Evolutionary conservation across 768 basidiomycete species (phyloP).

Genomic region (Phylloporus arenicola): DNA sequence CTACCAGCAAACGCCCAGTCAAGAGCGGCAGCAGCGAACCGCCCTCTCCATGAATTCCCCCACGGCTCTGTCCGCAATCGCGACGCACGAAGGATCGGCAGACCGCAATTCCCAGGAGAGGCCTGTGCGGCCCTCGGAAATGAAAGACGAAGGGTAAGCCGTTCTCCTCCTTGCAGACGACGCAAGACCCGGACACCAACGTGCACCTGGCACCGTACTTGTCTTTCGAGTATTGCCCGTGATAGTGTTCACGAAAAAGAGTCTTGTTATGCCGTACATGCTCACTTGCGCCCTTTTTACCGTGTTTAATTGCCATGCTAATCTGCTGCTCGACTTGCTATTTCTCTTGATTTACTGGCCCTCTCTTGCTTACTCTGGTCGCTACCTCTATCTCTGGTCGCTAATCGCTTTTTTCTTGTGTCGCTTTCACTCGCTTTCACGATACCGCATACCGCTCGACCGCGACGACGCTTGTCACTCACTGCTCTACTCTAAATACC

Average conservation of each 20-base stretch:
- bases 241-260: conserved; percentile 22
- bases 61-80: conserved; percentile 27
- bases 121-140: conserved; percentile 62
- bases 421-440: conserved; percentile 21
- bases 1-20: conserved; percentile 61
- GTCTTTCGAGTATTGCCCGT: conserved; percentile 13
- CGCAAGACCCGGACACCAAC: conserved; percentile 1
- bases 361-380: conserved; percentile 28
- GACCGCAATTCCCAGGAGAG: conserved; percentile 38
- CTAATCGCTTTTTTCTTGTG: conserved; percentile 29
- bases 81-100: conserved; percentile 33
- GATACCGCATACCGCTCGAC: conserved; percentile 35
- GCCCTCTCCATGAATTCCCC: conserved; percentile 22
- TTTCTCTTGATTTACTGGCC: conserved; percentile 23
- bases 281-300: conserved; percentile 13
- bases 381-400: conserved; percentile 28
- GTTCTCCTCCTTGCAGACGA: conserved; percentile 13
- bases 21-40: conserved; percentile 49
- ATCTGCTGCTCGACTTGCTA: conserved; percentile 24
- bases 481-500: conserved; percentile 26
- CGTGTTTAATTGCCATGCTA: conserved; percentile 25
- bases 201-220: conserved; percentile 11
- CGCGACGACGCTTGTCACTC: conserved; percentile 20
- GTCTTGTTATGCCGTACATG: conserved; percentile 13
- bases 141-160: conserved; percentile 82